Evolutionary conservation across 2,329 filamentous ascomycete genomes (phyloP), one percentile per base, ranked within the genome.

Genomic region (Scedosporium aurantiacum): DNA sequence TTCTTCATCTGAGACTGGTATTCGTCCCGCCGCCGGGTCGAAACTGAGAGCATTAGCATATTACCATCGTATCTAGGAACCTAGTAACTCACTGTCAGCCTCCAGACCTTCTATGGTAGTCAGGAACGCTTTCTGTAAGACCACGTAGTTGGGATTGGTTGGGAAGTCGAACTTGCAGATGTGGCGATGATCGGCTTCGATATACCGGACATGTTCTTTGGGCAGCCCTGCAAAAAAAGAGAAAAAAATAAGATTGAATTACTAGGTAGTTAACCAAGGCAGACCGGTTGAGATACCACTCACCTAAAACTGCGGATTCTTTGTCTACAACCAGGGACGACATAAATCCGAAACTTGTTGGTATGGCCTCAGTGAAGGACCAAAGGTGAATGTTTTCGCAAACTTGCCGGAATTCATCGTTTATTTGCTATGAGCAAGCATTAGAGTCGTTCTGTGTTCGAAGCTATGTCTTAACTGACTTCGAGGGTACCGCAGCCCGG

Each of bases 161-260:
- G 52, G 61, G 14, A 58, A 64, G 6, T 66, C 62, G 47, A 69
- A 71, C 43, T 70, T 70, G 65, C 68, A 68, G 1, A 71, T 60
- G 40, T 64, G 61, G 8, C 67, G 67, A 54, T 71, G 69, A 52
- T 70, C 65, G 6, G 68, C 69, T 57, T 69, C 63, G 1, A 70
- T 57, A 41, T 64, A 65, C 18, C 67, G 64, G 5, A 65, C 63
- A 37, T 65, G 66, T 52, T 68, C 67, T 7, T 62, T 63, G 8
- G 67, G 66, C 4, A 68, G 50, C 12, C 65, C 65, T 67, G 56
- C 14, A 6, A 21, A 23, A n/a, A 43, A 37, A 18, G 21, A 25
- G 16, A 6, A 21, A 23, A n/a, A 43, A 37, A 18, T 37, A 25
- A 18, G 27, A 41, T 27, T 10, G n/a, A 58, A 40, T 47, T 18